These are phyloP conservation scores for Galerina marginata DNA, from an alignment of 768 basidiomycete species.

Conservation along the genomic window DNA sequence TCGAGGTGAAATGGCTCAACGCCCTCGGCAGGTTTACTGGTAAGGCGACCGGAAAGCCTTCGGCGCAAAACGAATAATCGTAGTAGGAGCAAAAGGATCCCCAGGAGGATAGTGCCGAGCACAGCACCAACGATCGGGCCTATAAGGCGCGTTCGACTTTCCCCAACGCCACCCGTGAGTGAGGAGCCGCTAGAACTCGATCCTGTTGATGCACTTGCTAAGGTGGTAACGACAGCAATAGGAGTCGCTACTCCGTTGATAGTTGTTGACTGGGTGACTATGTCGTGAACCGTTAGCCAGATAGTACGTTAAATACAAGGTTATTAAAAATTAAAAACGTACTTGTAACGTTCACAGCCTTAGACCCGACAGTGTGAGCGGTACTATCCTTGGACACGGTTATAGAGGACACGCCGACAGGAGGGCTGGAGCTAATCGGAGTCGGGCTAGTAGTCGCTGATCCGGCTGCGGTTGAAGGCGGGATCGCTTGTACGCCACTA, in stretches of 20 bases:
- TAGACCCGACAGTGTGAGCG: background rate
- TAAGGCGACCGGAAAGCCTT: background rate
- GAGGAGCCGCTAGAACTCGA: background rate
- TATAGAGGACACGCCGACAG: background rate
- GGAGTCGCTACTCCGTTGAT: background rate
- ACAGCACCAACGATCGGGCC: constrained; percentile 11
- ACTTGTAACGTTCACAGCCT: background rate
- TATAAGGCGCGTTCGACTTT: background rate
- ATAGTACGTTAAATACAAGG: too few species aligned
- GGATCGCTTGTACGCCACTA: background rate
- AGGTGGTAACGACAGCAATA: background rate
- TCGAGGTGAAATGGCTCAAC: background rate
- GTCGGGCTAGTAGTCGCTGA: background rate
- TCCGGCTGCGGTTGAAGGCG: background rate
- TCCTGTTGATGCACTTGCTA: background rate
- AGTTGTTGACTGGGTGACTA: background rate
- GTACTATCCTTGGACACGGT: background rate
- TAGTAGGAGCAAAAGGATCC: background rate
- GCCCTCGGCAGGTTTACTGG: background rate
- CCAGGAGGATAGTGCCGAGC: constrained; percentile 1
- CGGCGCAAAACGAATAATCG: background rate
- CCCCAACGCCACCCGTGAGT: background rate
- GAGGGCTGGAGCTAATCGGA: background rate
- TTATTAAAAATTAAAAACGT: too few species aligned
- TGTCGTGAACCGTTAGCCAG: too few species aligned